A percentile compares a stretch with the other conserved stretches of the same genome.
Evolutionary conservation across 495 filamentous ascomycete species (phyloP).

Genomic region (Letharia columbiana): DNA sequence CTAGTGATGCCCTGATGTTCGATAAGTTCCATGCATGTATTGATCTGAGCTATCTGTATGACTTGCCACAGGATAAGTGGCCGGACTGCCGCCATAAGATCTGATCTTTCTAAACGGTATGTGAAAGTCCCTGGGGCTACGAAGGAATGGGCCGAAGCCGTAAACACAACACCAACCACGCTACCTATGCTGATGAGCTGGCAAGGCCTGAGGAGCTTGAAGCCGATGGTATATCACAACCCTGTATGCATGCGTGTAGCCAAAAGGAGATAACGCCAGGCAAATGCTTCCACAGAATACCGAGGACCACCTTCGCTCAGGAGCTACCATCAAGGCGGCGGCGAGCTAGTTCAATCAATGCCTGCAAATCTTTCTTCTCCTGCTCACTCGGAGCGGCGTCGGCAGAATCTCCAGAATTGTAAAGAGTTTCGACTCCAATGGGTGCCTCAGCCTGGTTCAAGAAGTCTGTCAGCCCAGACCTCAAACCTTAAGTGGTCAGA

Average conservation of each 20-base stretch:
- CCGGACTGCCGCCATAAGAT: not conserved
- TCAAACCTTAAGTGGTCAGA: not conserved
- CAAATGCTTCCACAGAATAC: not conserved
- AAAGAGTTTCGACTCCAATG: conserved; percentile 13
- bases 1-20: not conserved
- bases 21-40: not conserved
- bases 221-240: not conserved
- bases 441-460: conserved; percentile 22
- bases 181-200: not conserved
- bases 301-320: not conserved
- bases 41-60: not conserved
- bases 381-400: conserved; percentile 27
- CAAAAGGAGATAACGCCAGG: not conserved
- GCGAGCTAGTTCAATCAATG: conserved; percentile 16
- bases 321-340: conserved; percentile 14
- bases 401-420: conserved; percentile 8
- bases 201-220: not conserved
- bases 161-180: not conserved
- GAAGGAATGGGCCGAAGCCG: not conserved
- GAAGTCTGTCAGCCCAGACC: not conserved
- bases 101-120: not conserved
- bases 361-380: conserved; percentile 20
- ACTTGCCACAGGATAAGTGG: not conserved
- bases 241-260: not conserved
- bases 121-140: not conserved